phyloP scores from a whole-genome alignment of 2,329 filamentous ascomycete species.

The Ophiocordyceps camponoti-leonardi region DNA sequence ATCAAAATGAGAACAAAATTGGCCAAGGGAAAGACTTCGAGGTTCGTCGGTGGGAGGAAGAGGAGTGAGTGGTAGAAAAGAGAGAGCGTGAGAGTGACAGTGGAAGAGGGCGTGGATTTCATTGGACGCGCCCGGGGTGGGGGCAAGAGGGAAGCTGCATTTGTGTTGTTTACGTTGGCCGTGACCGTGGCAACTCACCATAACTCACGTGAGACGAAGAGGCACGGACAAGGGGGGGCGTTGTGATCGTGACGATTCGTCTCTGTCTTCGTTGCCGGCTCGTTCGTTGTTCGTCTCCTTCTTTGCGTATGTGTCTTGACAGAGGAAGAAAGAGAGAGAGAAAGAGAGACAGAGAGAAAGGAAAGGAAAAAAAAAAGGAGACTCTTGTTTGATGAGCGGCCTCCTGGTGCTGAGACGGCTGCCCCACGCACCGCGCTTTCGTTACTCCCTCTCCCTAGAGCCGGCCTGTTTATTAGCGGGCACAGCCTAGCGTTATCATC shows the following conservation, averaged over 20 bases:
- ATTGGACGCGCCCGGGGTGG: not conserved
- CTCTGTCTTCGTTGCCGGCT: too few species aligned
- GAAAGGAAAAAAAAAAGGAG: not conserved
- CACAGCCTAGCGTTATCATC: too few species aligned
- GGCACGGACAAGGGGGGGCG: not conserved
- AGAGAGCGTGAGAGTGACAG: too few species aligned
- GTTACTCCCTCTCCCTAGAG: too few species aligned
- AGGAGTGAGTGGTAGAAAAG: too few species aligned
- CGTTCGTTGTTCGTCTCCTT: too few species aligned
- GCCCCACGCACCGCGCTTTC: not conserved
- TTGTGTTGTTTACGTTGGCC: not conserved
- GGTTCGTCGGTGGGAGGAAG: not conserved
- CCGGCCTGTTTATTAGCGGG: too few species aligned
- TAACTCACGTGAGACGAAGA: not conserved
- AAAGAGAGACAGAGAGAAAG: not conserved
- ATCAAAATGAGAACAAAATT: slow-evolving; percentile 4
- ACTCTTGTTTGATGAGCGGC: not conserved
- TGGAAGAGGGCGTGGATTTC: not conserved
- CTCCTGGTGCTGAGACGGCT: not conserved
- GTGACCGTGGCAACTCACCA: not conserved
- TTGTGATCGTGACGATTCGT: not conserved
- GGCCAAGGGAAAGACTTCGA: not conserved
- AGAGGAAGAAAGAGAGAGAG: too few species aligned
- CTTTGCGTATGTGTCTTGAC: too few species aligned
- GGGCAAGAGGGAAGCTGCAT: not conserved